These are phyloP conservation scores for Mortierella sp. DNA, from an alignment of 371 early-diverging fungal genomes.

Conservation along the genomic window DNA sequence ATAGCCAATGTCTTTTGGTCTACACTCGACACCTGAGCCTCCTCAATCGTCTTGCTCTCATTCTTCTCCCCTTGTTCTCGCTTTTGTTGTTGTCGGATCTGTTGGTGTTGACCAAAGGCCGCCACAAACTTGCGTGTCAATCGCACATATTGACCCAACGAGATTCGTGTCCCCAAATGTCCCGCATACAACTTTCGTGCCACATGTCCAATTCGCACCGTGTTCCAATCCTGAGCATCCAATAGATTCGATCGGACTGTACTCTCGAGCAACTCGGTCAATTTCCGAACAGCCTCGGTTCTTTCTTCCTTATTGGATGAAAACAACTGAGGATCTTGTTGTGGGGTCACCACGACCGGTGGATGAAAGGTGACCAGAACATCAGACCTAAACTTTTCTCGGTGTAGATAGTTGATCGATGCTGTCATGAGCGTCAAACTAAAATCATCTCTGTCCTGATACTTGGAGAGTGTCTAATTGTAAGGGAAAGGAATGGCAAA, in stretches of 20 bases:
- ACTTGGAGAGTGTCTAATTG: constrained; percentile 35
- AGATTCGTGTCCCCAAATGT: constrained; percentile 46
- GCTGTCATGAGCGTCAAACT: constrained; percentile 44
- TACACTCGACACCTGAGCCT: constrained; percentile 8
- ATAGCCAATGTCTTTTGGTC: constrained; percentile 9
- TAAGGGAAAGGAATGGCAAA: background rate
- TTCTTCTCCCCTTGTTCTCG: background rate
- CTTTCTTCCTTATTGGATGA: constrained; percentile 29
- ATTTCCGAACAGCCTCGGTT: constrained; percentile 33
- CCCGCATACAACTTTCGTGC: constrained; percentile 49
- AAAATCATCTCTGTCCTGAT: constrained; percentile 37
- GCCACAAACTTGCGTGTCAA: constrained; percentile 46
- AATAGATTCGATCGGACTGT: constrained; percentile 42
- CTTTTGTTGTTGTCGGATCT: constrained; percentile 5
- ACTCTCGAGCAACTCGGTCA: constrained; percentile 34
- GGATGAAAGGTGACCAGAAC: constrained; percentile 46
- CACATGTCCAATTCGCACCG: constrained; percentile 49
- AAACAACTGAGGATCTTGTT: constrained; percentile 34
- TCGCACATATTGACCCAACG: constrained; percentile 47
- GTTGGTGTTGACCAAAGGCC: constrained; percentile 36
- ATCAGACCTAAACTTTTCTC: constrained; percentile 52
- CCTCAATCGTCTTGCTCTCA: constrained; percentile 2
- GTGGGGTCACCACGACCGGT: constrained; percentile 46
- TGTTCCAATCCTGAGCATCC: constrained; percentile 51
- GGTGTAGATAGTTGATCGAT: constrained; percentile 52